These are phyloP conservation scores for Candida lessepsii DNA, from an alignment of 805 yeast species.

Conservation along the genomic window DNA sequence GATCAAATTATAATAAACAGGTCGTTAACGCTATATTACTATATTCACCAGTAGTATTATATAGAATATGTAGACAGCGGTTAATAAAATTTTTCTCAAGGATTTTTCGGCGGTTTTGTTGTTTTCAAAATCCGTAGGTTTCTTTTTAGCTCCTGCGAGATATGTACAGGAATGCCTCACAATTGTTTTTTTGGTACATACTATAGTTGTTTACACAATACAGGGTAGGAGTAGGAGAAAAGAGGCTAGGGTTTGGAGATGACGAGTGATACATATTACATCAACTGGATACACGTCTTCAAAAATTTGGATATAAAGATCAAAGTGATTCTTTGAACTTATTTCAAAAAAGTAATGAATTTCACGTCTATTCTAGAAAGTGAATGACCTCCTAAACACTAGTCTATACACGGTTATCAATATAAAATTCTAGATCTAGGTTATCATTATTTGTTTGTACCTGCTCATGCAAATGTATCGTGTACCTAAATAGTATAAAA, in stretches of 20 bases:
- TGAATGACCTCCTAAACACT: background rate
- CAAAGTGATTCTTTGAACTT: too few relatives aligned
- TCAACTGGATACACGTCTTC: too few relatives aligned
- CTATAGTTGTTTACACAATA: background rate
- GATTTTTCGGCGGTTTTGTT: slow-evolving; percentile 8
- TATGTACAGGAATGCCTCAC: slow-evolving; percentile 5
- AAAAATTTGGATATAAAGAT: too few relatives aligned
- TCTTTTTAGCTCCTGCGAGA: slow-evolving; percentile 8
- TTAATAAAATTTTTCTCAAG: slow-evolving; percentile 8
- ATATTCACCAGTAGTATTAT: background rate
- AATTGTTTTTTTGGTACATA: too few relatives aligned
- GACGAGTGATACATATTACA: too few relatives aligned
- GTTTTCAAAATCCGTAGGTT: slow-evolving; percentile 4
- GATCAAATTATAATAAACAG: slow-evolving; percentile 5
- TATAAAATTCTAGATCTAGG: background rate
- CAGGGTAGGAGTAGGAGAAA: background rate
- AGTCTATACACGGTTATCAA: background rate
- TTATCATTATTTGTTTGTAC: background rate
- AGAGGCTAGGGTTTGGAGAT: background rate
- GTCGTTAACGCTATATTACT: slow-evolving; percentile 3
- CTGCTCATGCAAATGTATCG: slow-evolving; percentile 6
- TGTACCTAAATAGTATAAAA: slow-evolving; percentile 4
- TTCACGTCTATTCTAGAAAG: too few relatives aligned
- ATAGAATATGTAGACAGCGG: slow-evolving; percentile 6
- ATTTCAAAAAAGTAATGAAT: too few relatives aligned